Conservation (phyloP, 352 stramenopile species). For the Phytophthora nicotianae region DNA sequence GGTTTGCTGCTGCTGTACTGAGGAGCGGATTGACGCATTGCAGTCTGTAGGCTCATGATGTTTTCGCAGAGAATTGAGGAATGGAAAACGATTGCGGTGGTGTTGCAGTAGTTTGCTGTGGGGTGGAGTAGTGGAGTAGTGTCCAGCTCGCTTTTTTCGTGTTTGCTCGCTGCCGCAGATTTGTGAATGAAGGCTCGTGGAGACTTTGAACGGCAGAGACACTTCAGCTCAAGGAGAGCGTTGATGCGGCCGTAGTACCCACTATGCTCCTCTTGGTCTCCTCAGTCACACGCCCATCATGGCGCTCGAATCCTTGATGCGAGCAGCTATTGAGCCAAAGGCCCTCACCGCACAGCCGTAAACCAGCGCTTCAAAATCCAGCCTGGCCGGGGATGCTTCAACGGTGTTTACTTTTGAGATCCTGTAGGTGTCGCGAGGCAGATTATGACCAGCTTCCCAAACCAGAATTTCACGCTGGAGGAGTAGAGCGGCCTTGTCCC, state of each 20-base stretch:
- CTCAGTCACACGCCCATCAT: slow-evolving; percentile 40
- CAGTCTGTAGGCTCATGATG: slow-evolving; percentile 32
- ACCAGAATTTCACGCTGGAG: slow-evolving; percentile 10
- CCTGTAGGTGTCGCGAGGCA: neutral
- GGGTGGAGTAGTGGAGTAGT: slow-evolving; percentile 3
- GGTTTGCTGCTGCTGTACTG: slow-evolving; percentile 29
- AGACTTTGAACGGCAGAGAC: slow-evolving; percentile 39
- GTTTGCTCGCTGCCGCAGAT: slow-evolving; percentile 34
- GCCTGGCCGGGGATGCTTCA: slow-evolving; percentile 17
- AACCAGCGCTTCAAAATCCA: slow-evolving; percentile 39
- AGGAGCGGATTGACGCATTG: neutral
- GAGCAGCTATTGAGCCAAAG: slow-evolving; percentile 18
- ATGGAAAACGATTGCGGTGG: no score
- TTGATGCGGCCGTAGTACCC: slow-evolving; percentile 21
- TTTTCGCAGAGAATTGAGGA: slow-evolving; percentile 21
- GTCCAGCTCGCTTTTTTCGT: slow-evolving; percentile 15
- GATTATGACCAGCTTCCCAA: slow-evolving; percentile 16
- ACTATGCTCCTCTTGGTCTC: slow-evolving; percentile 28
- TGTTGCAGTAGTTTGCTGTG: slow-evolving; percentile 9
- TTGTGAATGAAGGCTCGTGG: slow-evolving; percentile 29
- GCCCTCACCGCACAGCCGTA: slow-evolving; percentile 27
- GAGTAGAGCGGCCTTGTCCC: neutral
- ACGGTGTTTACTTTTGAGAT: slow-evolving; percentile 12
- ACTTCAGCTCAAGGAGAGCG: slow-evolving; percentile 18
- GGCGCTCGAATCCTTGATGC: slow-evolving; percentile 19